Percentiles rank a stretch among this genome's conserved stretches.
phyloP scores from a whole-genome alignment of 768 basidiomycete genomes.

The Termitomyces sp. region DNA sequence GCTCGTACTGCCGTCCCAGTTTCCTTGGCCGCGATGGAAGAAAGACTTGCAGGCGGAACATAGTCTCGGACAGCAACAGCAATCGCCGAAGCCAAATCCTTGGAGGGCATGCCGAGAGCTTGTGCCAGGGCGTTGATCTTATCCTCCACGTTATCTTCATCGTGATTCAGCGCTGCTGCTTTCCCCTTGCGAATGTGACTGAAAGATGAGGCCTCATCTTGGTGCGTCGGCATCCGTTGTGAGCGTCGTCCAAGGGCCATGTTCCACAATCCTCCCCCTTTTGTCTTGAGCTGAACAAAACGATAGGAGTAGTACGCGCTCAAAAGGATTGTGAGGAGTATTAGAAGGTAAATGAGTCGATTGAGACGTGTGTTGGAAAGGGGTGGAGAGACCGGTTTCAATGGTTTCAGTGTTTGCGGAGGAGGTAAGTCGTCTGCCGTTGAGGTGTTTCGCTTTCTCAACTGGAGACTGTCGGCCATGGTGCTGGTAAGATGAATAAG shows the following conservation, averaged over 20 bases:
- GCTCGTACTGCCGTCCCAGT: constrained; percentile 38
- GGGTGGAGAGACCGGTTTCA: constrained; percentile 36
- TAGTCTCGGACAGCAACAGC: constrained; percentile 52
- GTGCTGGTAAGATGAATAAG: background rate
- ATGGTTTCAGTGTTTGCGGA: constrained; percentile 15
- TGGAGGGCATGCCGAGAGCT: constrained; percentile 55
- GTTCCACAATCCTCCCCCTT: constrained; percentile 62
- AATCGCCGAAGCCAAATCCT: constrained; percentile 59
- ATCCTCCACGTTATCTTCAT: constrained; percentile 38
- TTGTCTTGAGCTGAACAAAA: constrained; percentile 31
- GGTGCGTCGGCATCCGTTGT: constrained; percentile 7
- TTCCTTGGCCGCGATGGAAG: constrained; percentile 45
- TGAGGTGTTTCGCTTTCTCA: constrained; percentile 13
- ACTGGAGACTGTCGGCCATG: background rate
- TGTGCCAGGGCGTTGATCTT: constrained; percentile 55
- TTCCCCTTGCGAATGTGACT: constrained; percentile 4
- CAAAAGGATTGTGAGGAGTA: constrained; percentile 34
- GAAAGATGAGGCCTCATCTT: background rate
- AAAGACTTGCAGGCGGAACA: constrained; percentile 56
- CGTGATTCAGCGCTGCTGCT: background rate
- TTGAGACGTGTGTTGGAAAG: constrained; percentile 35
- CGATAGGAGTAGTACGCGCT: constrained; percentile 48
- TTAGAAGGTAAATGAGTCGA: constrained; percentile 45
- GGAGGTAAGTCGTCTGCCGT: constrained; percentile 21
- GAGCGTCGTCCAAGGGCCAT: constrained; percentile 34